phyloP scores from a whole-genome alignment of 768 basidiomycete species.

The Trametes cingulata region DNA sequence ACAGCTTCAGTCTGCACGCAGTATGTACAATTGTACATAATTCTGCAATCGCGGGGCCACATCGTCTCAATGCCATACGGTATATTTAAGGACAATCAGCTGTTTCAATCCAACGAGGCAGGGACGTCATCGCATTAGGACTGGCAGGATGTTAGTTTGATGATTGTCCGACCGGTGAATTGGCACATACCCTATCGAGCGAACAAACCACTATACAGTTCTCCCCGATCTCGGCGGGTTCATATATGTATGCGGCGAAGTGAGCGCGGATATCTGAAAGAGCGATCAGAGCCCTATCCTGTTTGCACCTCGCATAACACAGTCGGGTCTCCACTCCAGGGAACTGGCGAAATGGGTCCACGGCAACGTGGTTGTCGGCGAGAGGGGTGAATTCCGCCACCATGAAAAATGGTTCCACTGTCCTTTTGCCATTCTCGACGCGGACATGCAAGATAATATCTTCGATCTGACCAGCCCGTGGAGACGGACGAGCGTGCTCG shows the following conservation, averaged over 20 bases:
- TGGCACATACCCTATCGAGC: not conserved
- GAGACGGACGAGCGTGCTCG: not conserved
- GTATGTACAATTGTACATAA: too few relatives aligned
- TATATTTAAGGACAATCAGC: too few relatives aligned
- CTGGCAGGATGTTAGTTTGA: too few relatives aligned
- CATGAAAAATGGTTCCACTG: not conserved
- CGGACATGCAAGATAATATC: not conserved
- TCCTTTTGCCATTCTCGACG: not conserved
- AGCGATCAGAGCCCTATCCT: not conserved
- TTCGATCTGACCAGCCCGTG: not conserved
- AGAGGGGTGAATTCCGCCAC: not conserved
- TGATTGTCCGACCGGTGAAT: too few relatives aligned
- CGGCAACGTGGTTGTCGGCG: not conserved
- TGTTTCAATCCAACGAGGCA: too few relatives aligned
- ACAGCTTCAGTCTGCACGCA: too few relatives aligned
- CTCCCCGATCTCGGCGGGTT: not conserved
- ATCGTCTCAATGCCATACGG: too few relatives aligned
- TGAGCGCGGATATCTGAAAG: not conserved
- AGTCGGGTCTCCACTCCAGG: not conserved
- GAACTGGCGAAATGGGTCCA: not conserved
- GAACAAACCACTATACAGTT: not conserved
- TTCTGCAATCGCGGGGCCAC: too few relatives aligned
- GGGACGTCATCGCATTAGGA: too few relatives aligned
- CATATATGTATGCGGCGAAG: not conserved
- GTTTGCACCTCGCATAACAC: not conserved